These are phyloP conservation scores for Simplicillium sp. DNA, from an alignment of 2,329 filamentous ascomycete genomes.

Conservation along the genomic window DNA sequence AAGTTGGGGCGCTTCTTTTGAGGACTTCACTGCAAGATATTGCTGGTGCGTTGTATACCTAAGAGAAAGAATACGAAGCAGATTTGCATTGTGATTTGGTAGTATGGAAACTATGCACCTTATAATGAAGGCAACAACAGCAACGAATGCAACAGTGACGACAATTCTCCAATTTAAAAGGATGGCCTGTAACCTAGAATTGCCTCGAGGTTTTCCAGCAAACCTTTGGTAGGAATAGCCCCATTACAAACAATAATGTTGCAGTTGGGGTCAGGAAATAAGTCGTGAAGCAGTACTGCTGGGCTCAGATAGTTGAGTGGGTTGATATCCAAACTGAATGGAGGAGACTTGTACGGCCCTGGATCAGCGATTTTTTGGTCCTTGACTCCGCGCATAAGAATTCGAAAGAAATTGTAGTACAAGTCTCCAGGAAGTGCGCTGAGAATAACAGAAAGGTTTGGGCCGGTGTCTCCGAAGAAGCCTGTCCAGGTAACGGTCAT, in stretches of 20 bases:
- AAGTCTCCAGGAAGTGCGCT: neutral
- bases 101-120: too few relatives aligned
- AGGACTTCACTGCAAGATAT: too few relatives aligned
- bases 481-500: conserved; percentile 1
- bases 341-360: neutral
- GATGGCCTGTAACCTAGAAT: too few relatives aligned
- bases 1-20: too few relatives aligned
- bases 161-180: too few relatives aligned
- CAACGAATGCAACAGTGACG: too few relatives aligned
- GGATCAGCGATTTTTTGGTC: neutral
- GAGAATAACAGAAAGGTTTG: conserved; percentile 1
- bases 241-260: neutral
- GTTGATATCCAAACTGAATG: too few relatives aligned
- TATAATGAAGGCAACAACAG: too few relatives aligned
- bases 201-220: neutral
- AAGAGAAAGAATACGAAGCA: too few relatives aligned
- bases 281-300: neutral
- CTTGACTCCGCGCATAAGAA: neutral
- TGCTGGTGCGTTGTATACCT: too few relatives aligned
- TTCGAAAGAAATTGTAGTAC: conserved; percentile 2
- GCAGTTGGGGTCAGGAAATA: neutral
- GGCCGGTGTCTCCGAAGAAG: neutral
- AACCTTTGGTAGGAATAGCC: neutral
- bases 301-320: too few relatives aligned
- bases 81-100: too few relatives aligned